These are phyloP conservation scores for Eucalyptus erythrocorys DNA, from an alignment of 345 rosid species.

Conservation along the genomic window DNA sequence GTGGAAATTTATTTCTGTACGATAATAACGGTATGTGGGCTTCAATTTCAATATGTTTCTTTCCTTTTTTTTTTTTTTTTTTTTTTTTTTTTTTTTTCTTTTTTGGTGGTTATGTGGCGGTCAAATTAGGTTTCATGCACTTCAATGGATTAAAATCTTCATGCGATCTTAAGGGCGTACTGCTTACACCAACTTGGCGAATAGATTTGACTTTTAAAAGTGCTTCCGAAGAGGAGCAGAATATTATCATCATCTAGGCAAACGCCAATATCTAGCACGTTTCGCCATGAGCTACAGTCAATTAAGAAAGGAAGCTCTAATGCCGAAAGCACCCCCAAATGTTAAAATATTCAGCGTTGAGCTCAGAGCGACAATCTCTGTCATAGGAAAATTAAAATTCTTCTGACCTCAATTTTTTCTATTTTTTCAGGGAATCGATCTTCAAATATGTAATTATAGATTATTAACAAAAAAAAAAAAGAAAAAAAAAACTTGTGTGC, in stretches of 20 bases:
- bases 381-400: background rate
- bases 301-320: background rate
- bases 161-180: background rate
- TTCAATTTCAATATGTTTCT: background rate
- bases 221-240: background rate
- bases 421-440: background rate
- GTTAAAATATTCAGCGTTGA: background rate
- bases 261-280: background rate
- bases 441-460: background rate
- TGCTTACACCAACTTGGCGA: background rate
- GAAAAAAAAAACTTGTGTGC: background rate
- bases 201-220: background rate
- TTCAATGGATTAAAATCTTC: background rate
- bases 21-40: background rate
- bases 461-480: background rate
- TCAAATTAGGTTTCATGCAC: background rate
- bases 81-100: background rate
- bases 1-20: accelerated
- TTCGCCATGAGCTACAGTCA: background rate
- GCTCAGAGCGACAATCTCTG: background rate
- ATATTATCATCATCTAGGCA: background rate
- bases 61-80: accelerated
- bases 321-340: background rate
- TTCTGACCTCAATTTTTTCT: background rate
- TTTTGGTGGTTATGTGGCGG: background rate